Conservation (phyloP, 192 early-diverging fungal species). For the Geranomyces michiganensis region DNA sequence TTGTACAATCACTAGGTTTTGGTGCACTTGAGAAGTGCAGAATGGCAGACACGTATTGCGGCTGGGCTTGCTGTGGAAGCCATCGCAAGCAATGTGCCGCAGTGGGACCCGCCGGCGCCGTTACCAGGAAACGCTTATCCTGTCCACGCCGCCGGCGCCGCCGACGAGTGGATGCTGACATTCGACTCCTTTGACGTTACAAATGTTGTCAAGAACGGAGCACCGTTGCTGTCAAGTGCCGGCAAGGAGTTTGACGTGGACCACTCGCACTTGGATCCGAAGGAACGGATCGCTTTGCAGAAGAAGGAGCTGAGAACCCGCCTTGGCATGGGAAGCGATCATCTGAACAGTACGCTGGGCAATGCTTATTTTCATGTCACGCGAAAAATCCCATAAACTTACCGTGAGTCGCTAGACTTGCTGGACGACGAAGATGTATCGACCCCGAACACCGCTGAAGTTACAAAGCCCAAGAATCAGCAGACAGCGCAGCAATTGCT, state of each 20-base stretch:
- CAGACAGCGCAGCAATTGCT: slow-evolving; percentile 17
- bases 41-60: slow-evolving; percentile 96
- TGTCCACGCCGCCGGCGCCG: not conserved
- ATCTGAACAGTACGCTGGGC: slow-evolving; percentile 72
- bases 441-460: not conserved
- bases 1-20: slow-evolving; percentile 59
- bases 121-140: slow-evolving; percentile 12
- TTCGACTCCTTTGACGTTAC: slow-evolving; percentile 86
- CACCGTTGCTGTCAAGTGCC: slow-evolving; percentile 77
- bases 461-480: not conserved
- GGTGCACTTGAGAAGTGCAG: slow-evolving; percentile 81
- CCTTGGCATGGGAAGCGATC: slow-evolving; percentile 85
- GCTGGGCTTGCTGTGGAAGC: slow-evolving; percentile 88
- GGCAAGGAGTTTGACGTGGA: slow-evolving; percentile 90
- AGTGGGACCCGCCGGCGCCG: slow-evolving; percentile 62
- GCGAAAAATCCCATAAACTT: not conserved
- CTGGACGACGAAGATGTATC: slow-evolving; percentile 79
- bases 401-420: slow-evolving; percentile 67
- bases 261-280: slow-evolving; percentile 73
- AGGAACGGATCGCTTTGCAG: slow-evolving; percentile 80
- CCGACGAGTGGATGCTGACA: slow-evolving; percentile 34
- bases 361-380: not conserved
- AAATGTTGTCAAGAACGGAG: slow-evolving; percentile 76
- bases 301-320: slow-evolving; percentile 80
- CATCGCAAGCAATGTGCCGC: slow-evolving; percentile 86